Conservation (phyloP, 768 basidiomycete species). For the Lactarius quietus region DNA sequence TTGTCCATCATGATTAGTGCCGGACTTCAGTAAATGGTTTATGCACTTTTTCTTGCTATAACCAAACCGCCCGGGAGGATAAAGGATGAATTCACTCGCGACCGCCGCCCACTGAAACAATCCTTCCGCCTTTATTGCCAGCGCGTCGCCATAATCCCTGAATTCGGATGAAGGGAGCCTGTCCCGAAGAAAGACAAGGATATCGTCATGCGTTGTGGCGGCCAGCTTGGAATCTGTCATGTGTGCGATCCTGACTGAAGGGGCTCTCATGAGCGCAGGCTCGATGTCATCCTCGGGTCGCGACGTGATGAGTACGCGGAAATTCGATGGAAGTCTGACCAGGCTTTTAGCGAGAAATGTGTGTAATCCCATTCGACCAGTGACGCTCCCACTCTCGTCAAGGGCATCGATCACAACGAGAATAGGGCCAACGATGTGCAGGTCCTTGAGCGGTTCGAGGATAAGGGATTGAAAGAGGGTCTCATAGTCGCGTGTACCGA, state of each 20-base stretch:
- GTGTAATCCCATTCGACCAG: not conserved
- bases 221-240: not conserved
- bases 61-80: not conserved
- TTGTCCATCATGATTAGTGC: not conserved
- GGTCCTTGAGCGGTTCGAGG: not conserved
- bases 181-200: not conserved
- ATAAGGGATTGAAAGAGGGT: not conserved
- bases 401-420: not conserved
- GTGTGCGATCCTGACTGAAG: not conserved
- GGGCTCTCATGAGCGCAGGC: not conserved
- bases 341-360: not conserved
- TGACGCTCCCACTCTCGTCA: not conserved
- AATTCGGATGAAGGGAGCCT: not conserved
- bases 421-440: not conserved
- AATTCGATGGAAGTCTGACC: not conserved
- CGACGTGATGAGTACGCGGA: not conserved
- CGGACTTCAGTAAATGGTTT: not conserved
- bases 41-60: not conserved
- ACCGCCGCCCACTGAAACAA: constrained; percentile 6
- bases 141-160: not conserved
- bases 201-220: not conserved
- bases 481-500: not conserved
- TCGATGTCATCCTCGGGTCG: not conserved
- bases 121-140: not conserved
- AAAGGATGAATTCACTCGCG: not conserved